phyloP scores from a whole-genome alignment of 1,139 yeast genomes.

The Yamadazyma sp. region DNA sequence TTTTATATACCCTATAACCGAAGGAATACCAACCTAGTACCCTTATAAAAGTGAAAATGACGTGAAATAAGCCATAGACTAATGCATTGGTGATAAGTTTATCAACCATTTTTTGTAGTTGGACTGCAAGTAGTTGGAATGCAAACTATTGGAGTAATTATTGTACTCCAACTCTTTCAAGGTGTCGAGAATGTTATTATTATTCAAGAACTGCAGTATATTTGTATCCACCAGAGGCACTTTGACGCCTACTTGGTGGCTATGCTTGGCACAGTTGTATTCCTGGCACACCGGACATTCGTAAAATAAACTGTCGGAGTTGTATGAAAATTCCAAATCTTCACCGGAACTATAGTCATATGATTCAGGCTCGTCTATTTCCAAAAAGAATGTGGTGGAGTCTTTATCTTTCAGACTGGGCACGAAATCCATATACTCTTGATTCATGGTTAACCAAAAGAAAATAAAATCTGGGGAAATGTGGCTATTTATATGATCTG shows the following conservation, averaged over 20 bases:
- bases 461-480: constrained; percentile 4
- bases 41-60: neutral
- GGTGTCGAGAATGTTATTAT: constrained; percentile 8
- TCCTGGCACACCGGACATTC: constrained; percentile 16
- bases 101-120: constrained; percentile 32
- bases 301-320: constrained; percentile 8
- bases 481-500: neutral
- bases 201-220: constrained; percentile 3
- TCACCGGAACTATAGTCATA: neutral
- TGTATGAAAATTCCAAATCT: neutral
- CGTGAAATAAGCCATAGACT: neutral
- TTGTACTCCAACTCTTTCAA: constrained; percentile 7
- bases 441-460: constrained; percentile 1
- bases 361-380: constrained; percentile 2
- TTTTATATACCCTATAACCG: neutral
- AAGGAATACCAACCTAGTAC: too few relatives aligned
- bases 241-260: neutral
- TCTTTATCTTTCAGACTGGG: constrained; percentile 1
- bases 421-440: neutral
- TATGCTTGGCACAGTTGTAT: constrained; percentile 1
- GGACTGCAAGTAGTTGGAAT: constrained; percentile 18
- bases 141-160: constrained; percentile 1
- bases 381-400: constrained; percentile 4
- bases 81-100: constrained; percentile 15
- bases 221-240: neutral